Evolutionary conservation across 202 grass and related monocot species (phyloP).

Genomic region (Digitaria exilis): DNA sequence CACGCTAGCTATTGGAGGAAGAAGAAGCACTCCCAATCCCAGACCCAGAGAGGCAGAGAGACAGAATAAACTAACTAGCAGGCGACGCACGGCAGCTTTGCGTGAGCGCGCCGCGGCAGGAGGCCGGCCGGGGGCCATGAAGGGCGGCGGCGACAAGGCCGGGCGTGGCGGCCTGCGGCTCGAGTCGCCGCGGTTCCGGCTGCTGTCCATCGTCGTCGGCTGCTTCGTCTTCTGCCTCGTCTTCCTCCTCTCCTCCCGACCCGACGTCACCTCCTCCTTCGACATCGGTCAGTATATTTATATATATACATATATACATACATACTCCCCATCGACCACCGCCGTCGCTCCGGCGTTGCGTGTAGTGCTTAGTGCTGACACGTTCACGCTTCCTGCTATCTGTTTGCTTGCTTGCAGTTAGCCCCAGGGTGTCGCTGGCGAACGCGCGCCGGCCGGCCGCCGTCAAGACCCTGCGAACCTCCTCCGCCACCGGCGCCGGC

Average conservation of each 20-base stretch:
- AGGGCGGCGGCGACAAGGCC: constrained; percentile 27
- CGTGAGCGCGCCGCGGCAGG: neutral
- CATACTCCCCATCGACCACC: too few relatives aligned
- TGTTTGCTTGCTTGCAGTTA: constrained; percentile 36
- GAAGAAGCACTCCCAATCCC: too few relatives aligned
- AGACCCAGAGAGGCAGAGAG: too few relatives aligned
- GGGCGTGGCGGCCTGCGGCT: constrained; percentile 29
- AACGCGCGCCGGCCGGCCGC: constrained; percentile 22
- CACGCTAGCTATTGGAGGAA: neutral
- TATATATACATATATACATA: too few relatives aligned
- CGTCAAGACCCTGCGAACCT: constrained; percentile 5
- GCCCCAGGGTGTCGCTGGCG: constrained; percentile 32
- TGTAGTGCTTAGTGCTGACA: neutral
- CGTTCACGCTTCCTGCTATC: too few relatives aligned
- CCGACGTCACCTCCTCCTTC: constrained; percentile 52
- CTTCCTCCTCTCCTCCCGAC: constrained; percentile 76
- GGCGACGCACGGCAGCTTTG: too few relatives aligned
- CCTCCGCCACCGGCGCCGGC: neutral
- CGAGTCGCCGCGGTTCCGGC: constrained; percentile 68
- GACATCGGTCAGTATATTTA: constrained; percentile 30
- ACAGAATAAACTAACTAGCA: too few relatives aligned
- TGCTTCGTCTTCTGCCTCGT: constrained; percentile 77
- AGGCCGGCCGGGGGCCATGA: too few relatives aligned
- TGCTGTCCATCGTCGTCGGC: constrained; percentile 66
- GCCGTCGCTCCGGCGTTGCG: neutral